A percentile compares a stretch with the other conserved stretches of the same genome.
Conservation (phyloP, 768 basidiomycete genomes). For the Suillus occidentalis region DNA sequence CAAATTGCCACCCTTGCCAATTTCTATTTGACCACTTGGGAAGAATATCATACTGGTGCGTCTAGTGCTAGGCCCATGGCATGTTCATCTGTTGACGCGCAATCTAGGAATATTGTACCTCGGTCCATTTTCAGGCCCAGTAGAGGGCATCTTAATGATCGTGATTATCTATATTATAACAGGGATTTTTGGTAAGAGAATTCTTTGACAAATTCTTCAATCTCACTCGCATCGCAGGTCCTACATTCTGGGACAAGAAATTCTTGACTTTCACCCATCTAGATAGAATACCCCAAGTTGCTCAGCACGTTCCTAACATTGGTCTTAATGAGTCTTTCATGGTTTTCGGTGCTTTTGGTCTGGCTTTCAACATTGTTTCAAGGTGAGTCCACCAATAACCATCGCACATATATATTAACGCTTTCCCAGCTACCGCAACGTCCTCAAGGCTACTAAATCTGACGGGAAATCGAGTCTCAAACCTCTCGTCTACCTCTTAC, state of each 20-base stretch:
- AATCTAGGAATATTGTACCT: slow-evolving; percentile 79
- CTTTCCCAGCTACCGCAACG: slow-evolving; percentile 69
- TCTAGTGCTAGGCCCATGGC: background rate
- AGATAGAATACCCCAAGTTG: slow-evolving; percentile 48
- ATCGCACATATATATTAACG: slow-evolving; percentile 7
- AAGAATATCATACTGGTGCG: slow-evolving; percentile 83
- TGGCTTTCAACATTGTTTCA: slow-evolving; percentile 78
- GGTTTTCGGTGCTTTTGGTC: slow-evolving; percentile 67
- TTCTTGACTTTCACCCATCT: slow-evolving; percentile 60
- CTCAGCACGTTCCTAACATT: slow-evolving; percentile 56
- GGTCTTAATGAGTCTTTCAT: slow-evolving; percentile 88
- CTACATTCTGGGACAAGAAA: slow-evolving; percentile 77
- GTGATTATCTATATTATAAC: slow-evolving; percentile 73
- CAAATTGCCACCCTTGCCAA: slow-evolving; percentile 69
- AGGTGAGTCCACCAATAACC: slow-evolving; percentile 41
- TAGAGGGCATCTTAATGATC: slow-evolving; percentile 93
- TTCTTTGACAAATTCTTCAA: background rate
- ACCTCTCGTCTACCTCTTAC: slow-evolving; percentile 76
- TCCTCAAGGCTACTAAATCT: slow-evolving; percentile 56
- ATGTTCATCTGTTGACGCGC: background rate
- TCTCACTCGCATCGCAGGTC: slow-evolving; percentile 45
- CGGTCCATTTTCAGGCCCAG: slow-evolving; percentile 91
- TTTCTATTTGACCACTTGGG: slow-evolving; percentile 78
- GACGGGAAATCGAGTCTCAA: slow-evolving; percentile 40
- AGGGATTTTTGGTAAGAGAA: slow-evolving; percentile 64